Evolutionary conservation across 139 green algal genomes (phyloP).

Genomic region (Zygnema circumcarinatum): DNA sequence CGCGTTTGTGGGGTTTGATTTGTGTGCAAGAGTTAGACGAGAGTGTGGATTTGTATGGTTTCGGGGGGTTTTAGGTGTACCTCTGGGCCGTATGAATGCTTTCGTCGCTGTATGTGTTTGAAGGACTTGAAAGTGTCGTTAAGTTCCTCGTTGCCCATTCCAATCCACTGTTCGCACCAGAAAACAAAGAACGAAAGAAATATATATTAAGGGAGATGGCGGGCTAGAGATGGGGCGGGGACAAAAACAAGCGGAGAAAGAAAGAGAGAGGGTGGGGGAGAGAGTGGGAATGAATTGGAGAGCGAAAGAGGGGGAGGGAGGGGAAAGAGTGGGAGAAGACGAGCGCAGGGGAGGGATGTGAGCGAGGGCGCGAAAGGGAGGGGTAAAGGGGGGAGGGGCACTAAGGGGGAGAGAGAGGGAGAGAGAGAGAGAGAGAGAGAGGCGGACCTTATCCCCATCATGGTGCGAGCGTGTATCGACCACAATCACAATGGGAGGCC

Average conservation of each 20-base stretch:
- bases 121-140: not conserved
- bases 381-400: not conserved
- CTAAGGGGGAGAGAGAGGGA: not conserved
- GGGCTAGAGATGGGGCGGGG: too few relatives aligned
- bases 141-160: not conserved
- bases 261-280: not conserved
- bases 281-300: not conserved
- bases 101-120: not conserved
- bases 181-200: too few relatives aligned
- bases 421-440: not conserved
- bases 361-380: not conserved
- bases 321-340: not conserved
- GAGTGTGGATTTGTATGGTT: not conserved
- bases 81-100: not conserved
- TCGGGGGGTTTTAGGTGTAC: not conserved
- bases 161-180: not conserved
- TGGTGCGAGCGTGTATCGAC: not conserved
- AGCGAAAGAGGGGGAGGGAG: not conserved
- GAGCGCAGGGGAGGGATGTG: not conserved
- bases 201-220: too few relatives aligned
- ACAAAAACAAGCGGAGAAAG: too few relatives aligned
- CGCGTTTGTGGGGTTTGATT: not conserved
- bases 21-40: not conserved
- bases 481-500: not conserved
- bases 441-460: not conserved